phyloP scores from a whole-genome alignment of 1,284 basidiomycete species.

The Ganoderma leucocontextum region DNA sequence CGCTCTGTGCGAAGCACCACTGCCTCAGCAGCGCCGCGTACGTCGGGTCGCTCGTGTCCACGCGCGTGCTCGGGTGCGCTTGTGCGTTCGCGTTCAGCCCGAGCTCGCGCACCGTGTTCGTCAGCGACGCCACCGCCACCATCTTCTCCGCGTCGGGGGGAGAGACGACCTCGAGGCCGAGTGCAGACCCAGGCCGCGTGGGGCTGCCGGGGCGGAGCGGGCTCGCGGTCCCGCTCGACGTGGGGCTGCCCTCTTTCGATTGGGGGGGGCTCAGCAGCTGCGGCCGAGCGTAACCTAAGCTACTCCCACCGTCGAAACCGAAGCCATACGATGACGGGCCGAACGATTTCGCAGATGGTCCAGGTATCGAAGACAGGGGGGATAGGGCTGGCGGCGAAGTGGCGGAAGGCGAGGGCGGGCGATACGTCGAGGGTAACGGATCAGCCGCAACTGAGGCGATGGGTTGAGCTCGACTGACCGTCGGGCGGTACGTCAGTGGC shows the following conservation, averaged over 20 bases:
- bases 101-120: slow-evolving; percentile 29
- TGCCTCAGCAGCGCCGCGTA: slow-evolving; percentile 71
- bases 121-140: slow-evolving; percentile 27
- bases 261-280: slow-evolving; percentile 37
- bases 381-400: slow-evolving; percentile 19
- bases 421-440: slow-evolving; percentile 10
- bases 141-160: slow-evolving; percentile 14
- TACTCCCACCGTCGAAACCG: slow-evolving; percentile 22
- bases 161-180: slow-evolving; percentile 17
- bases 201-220: slow-evolving; percentile 27
- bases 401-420: slow-evolving; percentile 26
- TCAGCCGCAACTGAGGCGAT: slow-evolving; percentile 17
- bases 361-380: slow-evolving; percentile 28
- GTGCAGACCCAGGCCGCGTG: slow-evolving; percentile 15
- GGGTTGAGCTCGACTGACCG: slow-evolving; percentile 21
- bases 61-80: slow-evolving; percentile 26
- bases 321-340: slow-evolving; percentile 25
- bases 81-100: slow-evolving; percentile 21
- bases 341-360: slow-evolving; percentile 24
- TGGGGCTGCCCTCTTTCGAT: slow-evolving; percentile 31
- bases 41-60: slow-evolving; percentile 45
- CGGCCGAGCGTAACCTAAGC: slow-evolving; percentile 13
- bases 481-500: slow-evolving; percentile 12
- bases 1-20: slow-evolving; percentile 72
- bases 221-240: slow-evolving; percentile 28